Base-by-base conservation (phyloP, 1,284 basidiomycete genomes). In the Megacollybia platyphylla region DNA sequence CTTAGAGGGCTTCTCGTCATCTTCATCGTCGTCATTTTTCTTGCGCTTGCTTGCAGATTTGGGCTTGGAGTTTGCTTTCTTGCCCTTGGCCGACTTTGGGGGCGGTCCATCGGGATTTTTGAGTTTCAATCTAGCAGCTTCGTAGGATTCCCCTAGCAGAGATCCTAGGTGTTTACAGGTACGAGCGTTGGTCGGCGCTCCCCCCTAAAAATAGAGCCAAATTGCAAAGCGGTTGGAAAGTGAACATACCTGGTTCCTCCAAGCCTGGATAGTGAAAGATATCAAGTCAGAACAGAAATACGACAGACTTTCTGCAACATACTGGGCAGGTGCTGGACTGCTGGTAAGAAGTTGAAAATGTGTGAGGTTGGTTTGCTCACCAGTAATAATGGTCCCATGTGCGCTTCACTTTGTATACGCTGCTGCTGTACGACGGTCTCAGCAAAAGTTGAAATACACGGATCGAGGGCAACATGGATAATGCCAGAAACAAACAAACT, bases 101-200 rank as follows among this genome's bases (percentile, higher is more conserved):
- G 54, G 48, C 6, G 60, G 54, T 3, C 65, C 68, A 31, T 67
- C 48, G 1, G 70, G 70, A 45, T 72, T 72, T 54, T 67, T 69
- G 45, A 63, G 52, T 44, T 66, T 64, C 29, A 73, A 38, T 8
- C 74, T 68, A 0, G 68, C 71, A 18, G 57, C 56, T 34, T 11
- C 15, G 15, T 34, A 34, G 34, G 61, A 62, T 8, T 76, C 73
- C 2, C 79, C 78, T 10, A 82, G 63, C 10, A 79, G 55, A 1
- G 65, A 55, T 44, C 67, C 67, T 35, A 81, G 60, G 51, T 82
- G 78, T 48, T 79, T 75, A 62, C 79, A 81, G 2, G 71, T 68
- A 13, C 76, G 72, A 1, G 68, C 70, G 50, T 75, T 71, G 35
- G 71, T 63, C 5, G 72, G 69, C 11, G 53, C 56, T 8, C 31